phyloP scores from a whole-genome alignment of 495 filamentous ascomycete genomes.

The Sordaria brevicollis region DNA sequence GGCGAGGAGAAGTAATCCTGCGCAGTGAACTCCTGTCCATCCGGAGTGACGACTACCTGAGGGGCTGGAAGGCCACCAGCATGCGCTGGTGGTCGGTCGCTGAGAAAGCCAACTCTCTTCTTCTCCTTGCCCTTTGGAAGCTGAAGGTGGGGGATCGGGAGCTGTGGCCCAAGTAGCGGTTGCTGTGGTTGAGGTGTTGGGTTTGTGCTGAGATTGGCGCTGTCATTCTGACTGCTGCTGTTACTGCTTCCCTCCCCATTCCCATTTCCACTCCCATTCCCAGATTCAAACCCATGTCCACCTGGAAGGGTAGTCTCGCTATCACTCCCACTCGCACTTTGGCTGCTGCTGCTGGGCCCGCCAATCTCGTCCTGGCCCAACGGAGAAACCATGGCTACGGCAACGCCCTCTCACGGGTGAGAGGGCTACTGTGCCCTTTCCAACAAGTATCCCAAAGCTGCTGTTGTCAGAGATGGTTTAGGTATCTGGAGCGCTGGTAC shows the following conservation, averaged over 20 bases:
- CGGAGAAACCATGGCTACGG: background rate
- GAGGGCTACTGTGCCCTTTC: background rate
- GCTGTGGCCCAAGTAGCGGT: background rate
- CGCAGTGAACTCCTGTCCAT: background rate
- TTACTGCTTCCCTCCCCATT: background rate
- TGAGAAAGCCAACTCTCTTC: conserved; percentile 22
- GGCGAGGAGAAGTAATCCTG: conserved; percentile 18
- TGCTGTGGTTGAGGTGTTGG: background rate
- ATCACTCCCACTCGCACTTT: background rate
- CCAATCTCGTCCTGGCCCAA: background rate
- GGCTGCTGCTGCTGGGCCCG: background rate
- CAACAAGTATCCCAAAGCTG: background rate
- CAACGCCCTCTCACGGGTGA: background rate
- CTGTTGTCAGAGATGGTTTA: background rate
- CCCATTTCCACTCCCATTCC: background rate
- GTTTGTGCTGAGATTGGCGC: background rate
- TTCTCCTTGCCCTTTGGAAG: conserved; percentile 19
- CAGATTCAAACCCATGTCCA: background rate
- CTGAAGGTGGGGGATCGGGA: background rate
- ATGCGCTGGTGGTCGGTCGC: conserved; percentile 1
- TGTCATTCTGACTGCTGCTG: background rate
- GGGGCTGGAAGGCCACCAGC: background rate
- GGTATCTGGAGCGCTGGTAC: background rate
- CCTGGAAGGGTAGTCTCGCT: background rate
- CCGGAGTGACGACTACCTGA: conserved; percentile 2